Evolutionary conservation across 768 basidiomycete genomes (phyloP).

Genomic region (Mycena metata): DNA sequence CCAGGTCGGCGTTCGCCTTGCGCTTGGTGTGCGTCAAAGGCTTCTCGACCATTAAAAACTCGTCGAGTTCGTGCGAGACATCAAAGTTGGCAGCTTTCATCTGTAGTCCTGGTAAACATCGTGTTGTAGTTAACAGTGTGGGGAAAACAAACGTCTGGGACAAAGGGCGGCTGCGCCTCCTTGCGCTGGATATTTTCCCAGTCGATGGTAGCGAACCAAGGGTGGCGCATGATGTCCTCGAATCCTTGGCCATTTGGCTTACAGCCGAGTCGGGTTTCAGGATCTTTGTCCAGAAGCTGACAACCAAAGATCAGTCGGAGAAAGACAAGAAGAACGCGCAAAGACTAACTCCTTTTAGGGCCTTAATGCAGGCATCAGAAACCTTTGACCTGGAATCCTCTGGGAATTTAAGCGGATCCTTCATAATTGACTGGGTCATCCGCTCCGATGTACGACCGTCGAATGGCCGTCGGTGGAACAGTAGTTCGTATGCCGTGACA

Average conservation of each 20-base stretch:
- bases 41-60: constrained; percentile 97
- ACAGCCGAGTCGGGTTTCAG: constrained; percentile 85
- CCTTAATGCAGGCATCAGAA: constrained; percentile 75
- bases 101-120: constrained; percentile 55
- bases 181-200: constrained; percentile 86
- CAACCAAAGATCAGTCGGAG: constrained; percentile 35
- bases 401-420: constrained; percentile 84
- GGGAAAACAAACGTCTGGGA: constrained; percentile 85
- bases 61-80: constrained; percentile 96
- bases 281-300: constrained; percentile 89
- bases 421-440: constrained; percentile 88
- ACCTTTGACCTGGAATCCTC: constrained; percentile 72
- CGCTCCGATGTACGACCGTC: constrained; percentile 91
- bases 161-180: constrained; percentile 82
- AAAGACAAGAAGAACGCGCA: constrained; percentile 31
- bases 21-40: constrained; percentile 96
- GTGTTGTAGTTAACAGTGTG: constrained; percentile 7
- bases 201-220: constrained; percentile 87
- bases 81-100: constrained; percentile 99
- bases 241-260: constrained; percentile 76
- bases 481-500: constrained; percentile 89
- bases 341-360: constrained; percentile 70
- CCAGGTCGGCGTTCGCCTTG: constrained; percentile 87
- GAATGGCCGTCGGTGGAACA: constrained; percentile 88
- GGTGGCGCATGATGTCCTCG: constrained; percentile 82